Evolutionary conservation across 805 yeast species (phyloP).

Genomic region (Hyphopichia homilentoma): DNA sequence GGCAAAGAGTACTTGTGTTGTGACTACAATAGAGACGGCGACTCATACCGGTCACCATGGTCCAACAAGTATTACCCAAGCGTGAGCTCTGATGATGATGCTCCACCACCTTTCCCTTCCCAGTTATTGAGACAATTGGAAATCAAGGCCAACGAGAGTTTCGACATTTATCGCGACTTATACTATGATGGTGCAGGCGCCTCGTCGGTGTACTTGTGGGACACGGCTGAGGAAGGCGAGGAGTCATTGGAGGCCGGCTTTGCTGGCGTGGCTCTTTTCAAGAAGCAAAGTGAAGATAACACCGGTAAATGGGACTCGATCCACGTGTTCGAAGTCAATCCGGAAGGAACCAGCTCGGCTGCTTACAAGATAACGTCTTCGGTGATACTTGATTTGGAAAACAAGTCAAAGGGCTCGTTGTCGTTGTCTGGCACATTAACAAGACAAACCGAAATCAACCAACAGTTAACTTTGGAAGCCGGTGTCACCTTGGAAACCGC

Average conservation of each 20-base stretch:
- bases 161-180: constrained; percentile 87
- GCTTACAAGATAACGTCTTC: constrained; percentile 80
- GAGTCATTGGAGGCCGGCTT: constrained; percentile 49
- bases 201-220: constrained; percentile 91
- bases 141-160: constrained; percentile 78
- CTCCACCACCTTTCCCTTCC: constrained; percentile 76
- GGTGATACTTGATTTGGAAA: constrained; percentile 68
- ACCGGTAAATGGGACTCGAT: constrained; percentile 85
- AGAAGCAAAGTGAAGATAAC: constrained; percentile 55
- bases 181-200: constrained; percentile 90
- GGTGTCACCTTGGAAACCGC: constrained; percentile 44
- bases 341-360: constrained; percentile 34
- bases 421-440: constrained; percentile 80
- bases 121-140: constrained; percentile 68
- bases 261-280: constrained; percentile 88
- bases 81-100: constrained; percentile 38
- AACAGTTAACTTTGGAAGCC: constrained; percentile 34
- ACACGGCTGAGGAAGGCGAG: constrained; percentile 53
- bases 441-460: constrained; percentile 67
- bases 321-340: constrained; percentile 79
- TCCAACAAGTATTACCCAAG: constrained; percentile 65
- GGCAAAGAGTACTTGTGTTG: constrained; percentile 78
- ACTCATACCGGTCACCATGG: constrained; percentile 90
- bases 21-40: constrained; percentile 95
- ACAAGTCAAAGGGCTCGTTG: constrained; percentile 16